Percentiles rank a stretch among this genome's conserved stretches.
Evolutionary conservation across 768 basidiomycete species (phyloP).

Genomic region (Rhodotorula taiwanensis): DNA sequence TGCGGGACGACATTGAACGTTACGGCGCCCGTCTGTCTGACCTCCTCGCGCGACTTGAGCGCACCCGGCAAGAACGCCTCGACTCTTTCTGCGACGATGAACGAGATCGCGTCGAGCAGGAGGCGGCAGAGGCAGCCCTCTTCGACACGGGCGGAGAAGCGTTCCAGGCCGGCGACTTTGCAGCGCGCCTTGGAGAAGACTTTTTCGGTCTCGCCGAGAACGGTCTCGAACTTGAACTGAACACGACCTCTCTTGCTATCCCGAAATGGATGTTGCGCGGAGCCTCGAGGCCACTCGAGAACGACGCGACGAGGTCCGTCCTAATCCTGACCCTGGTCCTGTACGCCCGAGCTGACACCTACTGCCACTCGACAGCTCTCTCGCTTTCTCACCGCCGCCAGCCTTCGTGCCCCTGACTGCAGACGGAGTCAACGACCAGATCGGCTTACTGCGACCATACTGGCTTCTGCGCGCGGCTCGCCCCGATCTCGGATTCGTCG

Average conservation of each 20-base stretch:
- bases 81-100: slow-evolving; percentile 43
- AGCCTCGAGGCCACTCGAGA: slow-evolving; percentile 50
- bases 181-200: slow-evolving; percentile 81
- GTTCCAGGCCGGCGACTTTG: slow-evolving; percentile 66
- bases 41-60: slow-evolving; percentile 75
- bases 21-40: slow-evolving; percentile 70
- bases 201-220: slow-evolving; percentile 81
- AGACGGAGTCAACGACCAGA: slow-evolving; percentile 64
- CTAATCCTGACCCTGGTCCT: not conserved
- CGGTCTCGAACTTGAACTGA: slow-evolving; percentile 71
- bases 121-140: slow-evolving; percentile 54
- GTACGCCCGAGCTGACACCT: fast-evolving
- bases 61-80: slow-evolving; percentile 74
- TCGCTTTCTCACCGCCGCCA: slow-evolving; percentile 77
- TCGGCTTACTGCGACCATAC: slow-evolving; percentile 73
- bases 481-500: slow-evolving; percentile 17
- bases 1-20: slow-evolving; percentile 78
- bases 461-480: slow-evolving; percentile 46
- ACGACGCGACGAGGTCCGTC: not conserved
- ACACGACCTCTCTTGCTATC: slow-evolving; percentile 59
- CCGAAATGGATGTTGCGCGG: slow-evolving; percentile 62
- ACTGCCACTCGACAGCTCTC: slow-evolving; percentile 32
- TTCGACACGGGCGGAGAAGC: slow-evolving; percentile 48
- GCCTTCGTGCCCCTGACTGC: slow-evolving; percentile 67
- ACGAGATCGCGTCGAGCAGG: slow-evolving; percentile 53